Percentiles rank a stretch among this genome's conserved stretches.
phyloP scores from a whole-genome alignment of 345 rosid genomes.

The Syzygium grande region DNA sequence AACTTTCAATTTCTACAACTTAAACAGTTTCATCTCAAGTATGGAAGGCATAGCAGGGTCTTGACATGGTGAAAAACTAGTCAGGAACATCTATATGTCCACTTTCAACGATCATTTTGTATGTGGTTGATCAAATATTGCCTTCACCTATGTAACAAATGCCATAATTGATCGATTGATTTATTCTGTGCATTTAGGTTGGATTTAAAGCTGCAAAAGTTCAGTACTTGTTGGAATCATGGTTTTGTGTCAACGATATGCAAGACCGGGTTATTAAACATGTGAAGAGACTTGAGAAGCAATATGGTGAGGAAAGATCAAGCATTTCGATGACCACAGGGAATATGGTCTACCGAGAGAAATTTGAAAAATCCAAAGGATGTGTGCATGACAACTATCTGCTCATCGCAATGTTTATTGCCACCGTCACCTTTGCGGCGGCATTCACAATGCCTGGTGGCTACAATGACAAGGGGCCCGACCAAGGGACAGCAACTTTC shows the following conservation, averaged over 20 bases:
- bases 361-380: background rate
- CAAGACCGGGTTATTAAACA: slow-evolving; percentile 8
- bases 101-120: background rate
- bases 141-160: background rate
- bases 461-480: background rate
- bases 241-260: slow-evolving; percentile 4
- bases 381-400: slow-evolving; percentile 4
- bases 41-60: background rate
- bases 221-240: slow-evolving; percentile 8
- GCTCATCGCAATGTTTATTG: slow-evolving; percentile 14
- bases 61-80: background rate
- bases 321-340: background rate
- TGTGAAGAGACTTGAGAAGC: background rate
- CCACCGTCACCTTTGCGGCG: slow-evolving; percentile 11
- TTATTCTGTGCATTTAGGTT: background rate
- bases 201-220: slow-evolving; percentile 12
- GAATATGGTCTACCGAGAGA: background rate
- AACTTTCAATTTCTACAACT: background rate
- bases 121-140: background rate
- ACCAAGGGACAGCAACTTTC: background rate
- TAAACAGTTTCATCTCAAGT: background rate
- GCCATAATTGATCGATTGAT: background rate
- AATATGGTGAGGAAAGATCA: background rate
- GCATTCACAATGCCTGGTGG: slow-evolving; percentile 9
- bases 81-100: background rate